Conservation (phyloP, 208 protist species). For the Blastocrithidia nonstop region DNA sequence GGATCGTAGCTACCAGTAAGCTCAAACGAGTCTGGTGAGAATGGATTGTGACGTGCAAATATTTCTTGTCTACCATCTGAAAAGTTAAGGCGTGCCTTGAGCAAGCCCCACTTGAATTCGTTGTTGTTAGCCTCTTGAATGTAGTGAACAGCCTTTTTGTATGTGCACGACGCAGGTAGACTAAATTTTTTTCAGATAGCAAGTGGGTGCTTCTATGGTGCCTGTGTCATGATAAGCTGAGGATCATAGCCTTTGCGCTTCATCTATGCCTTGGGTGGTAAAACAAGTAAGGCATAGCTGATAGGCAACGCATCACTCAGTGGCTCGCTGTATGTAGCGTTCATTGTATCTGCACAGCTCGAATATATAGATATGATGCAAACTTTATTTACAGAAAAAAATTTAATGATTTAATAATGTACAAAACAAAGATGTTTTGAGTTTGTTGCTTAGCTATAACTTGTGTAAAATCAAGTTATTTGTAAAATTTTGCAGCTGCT, state of each 20-base stretch:
- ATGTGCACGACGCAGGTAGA: constrained; percentile 28
- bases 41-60: constrained; percentile 39
- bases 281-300: constrained; percentile 53
- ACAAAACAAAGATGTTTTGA: constrained; percentile 1
- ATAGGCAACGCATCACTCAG: constrained; percentile 22
- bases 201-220: constrained; percentile 47
- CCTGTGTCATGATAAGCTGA: constrained; percentile 24
- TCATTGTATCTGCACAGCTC: constrained; percentile 11
- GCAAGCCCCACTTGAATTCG: constrained; percentile 52
- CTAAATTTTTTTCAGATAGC: constrained; percentile 48
- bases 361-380: neutral
- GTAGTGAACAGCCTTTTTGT: constrained; percentile 48
- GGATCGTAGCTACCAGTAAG: constrained; percentile 45
- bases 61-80: constrained; percentile 46
- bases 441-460: neutral
- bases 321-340: constrained; percentile 32
- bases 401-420: no score
- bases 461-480: no score
- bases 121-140: constrained; percentile 48
- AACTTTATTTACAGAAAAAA: no score
- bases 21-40: constrained; percentile 24
- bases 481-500: no score
- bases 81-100: constrained; percentile 68
- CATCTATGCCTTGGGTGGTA: constrained; percentile 49
- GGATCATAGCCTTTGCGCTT: constrained; percentile 60